Percentiles rank a stretch among this genome's conserved stretches.
phyloP scores from a whole-genome alignment of 140 eudicot species.

The Oenanthe javanica region DNA sequence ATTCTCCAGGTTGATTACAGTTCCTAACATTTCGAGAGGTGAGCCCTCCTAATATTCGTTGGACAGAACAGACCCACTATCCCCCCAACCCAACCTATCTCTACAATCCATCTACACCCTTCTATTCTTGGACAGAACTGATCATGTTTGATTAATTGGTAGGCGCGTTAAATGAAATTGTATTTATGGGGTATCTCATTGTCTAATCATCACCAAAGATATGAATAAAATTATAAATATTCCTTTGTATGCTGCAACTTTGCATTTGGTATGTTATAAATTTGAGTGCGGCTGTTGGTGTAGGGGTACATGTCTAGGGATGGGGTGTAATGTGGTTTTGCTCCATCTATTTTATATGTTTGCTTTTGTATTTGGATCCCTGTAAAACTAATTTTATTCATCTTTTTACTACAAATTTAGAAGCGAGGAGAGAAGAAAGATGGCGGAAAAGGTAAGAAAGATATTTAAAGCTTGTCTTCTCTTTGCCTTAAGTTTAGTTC shows the following conservation, averaged over 20 bases:
- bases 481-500: background rate
- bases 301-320: background rate
- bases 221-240: background rate
- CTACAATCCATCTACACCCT: too few relatives aligned
- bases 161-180: background rate
- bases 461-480: constrained; percentile 3
- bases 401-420: constrained; percentile 17
- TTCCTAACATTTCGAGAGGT: too few relatives aligned
- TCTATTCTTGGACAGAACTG: background rate
- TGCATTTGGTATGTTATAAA: background rate
- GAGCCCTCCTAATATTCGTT: too few relatives aligned
- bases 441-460: constrained; percentile 46
- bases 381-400: constrained; percentile 2
- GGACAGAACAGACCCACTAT: too few relatives aligned
- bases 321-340: background rate
- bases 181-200: background rate
- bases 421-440: constrained; percentile 43
- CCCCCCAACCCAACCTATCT: too few relatives aligned
- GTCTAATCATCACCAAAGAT: background rate
- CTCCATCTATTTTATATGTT: background rate
- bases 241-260: background rate
- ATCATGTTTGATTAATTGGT: background rate
- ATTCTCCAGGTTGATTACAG: too few relatives aligned
- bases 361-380: background rate
- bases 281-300: background rate